Base-by-base conservation (phyloP, 148 eudicot genomes). In the Persicaria maculosa region DNA sequence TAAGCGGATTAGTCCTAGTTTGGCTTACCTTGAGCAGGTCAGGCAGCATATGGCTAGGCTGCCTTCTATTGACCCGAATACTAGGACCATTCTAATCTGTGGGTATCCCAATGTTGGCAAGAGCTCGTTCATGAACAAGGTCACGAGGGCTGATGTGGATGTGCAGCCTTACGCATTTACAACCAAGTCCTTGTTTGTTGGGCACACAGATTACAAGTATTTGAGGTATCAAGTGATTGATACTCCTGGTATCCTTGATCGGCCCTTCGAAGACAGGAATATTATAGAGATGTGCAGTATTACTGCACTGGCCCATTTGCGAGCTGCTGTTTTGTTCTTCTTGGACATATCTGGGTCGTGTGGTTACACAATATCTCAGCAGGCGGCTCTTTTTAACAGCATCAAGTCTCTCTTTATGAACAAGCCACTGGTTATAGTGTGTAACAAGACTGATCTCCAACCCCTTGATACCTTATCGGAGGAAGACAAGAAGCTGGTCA, bases 271-370 rank as follows among this genome's bases (percentile, higher is more conserved):
- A 82, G 98, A 93, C 74, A 88, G 97, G 75, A 93, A 93, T 78
- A 93, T 93, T 72, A 93, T 93, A 53, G 98, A 93, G 78, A 93
- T 93, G 98, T 93, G 98, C 83, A 91, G 93, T 78, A 93, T 93
- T 31, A 93, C 98, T 73, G 98, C 98, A 73, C 73, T 93, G 65
- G 98, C 98, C n/a, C 97, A 93, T 85, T 82, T 91, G 52, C 84
- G 98, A 74, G 93, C 98, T 22, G 97, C 97, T 22, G 92, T 93
- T 36, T 80, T 93, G 67, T 93, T 89, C 84, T 93, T 93, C 80
- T 79, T 93, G 77, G 98, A 93, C 77, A 83, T 89, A 36, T 94
- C 96, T 45, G 97, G 97, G 17, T 86, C 97, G 44, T 91, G 97
- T 76, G 97, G 98, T 3, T 91, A 91, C 76, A 91, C 84, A 72